Conservation (phyloP, 2,329 filamentous ascomycete species). For the Paecilomyces niveus region DNA sequence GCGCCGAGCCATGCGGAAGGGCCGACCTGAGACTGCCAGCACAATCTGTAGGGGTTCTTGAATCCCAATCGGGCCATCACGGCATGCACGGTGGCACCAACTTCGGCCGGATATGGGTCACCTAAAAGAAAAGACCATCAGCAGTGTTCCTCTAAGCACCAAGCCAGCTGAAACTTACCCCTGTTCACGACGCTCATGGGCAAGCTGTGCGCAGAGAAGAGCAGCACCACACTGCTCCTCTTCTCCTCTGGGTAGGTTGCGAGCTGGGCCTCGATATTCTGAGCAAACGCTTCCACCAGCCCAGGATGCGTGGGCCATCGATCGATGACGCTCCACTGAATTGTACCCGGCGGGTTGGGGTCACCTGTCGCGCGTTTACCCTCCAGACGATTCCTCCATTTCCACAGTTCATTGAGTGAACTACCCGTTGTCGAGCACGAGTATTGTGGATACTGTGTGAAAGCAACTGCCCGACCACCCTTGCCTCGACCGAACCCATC, state of each 20-base stretch:
- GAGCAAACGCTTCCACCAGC: conserved; percentile 83
- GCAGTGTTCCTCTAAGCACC: conserved; percentile 13
- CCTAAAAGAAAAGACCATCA: conserved; percentile 40
- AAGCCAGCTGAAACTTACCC: conserved; percentile 43
- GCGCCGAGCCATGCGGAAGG: conserved; percentile 92
- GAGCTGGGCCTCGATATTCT: conserved; percentile 82
- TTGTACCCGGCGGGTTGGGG: conserved; percentile 56
- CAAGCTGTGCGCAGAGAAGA: conserved; percentile 93
- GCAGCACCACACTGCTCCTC: conserved; percentile 70
- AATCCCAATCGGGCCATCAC: conserved; percentile 91
- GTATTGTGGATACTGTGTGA: conserved; percentile 98
- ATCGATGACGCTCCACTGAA: conserved; percentile 96
- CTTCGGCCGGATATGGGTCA: conserved; percentile 91
- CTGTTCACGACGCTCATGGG: conserved; percentile 97
- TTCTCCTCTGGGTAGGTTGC: conserved; percentile 75
- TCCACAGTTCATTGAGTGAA: conserved; percentile 95
- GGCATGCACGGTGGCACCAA: conserved; percentile 89
- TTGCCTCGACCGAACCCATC: conserved; percentile 88
- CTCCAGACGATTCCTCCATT: conserved; percentile 81
- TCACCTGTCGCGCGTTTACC: conserved; percentile 57
- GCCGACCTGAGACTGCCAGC: conserved; percentile 97
- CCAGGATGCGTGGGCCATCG: conserved; percentile 91
- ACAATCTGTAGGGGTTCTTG: conserved; percentile 84
- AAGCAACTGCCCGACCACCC: conserved; percentile 90
- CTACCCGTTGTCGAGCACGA: conserved; percentile 96